Percentiles rank a stretch among this genome's conserved stretches.
These are phyloP conservation scores for Candida caryicola DNA, from an alignment of 805 yeast species.

Conservation along the genomic window DNA sequence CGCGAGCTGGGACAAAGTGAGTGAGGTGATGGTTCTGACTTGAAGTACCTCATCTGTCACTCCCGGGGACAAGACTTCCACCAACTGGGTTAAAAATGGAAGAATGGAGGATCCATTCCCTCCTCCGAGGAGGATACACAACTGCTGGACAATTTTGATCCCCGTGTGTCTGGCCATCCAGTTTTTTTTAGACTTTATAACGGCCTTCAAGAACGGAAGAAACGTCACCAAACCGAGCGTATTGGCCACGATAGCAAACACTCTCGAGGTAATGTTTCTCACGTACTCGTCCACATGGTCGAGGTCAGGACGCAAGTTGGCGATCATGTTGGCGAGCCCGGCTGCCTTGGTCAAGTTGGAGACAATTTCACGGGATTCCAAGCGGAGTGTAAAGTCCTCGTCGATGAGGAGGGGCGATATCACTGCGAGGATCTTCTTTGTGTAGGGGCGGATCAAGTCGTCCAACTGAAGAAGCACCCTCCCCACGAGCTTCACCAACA, in stretches of 20 bases:
- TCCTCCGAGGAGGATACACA: conserved; percentile 65
- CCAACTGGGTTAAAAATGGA: conserved; percentile 67
- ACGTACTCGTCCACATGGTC: conserved; percentile 80
- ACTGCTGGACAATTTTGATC: conserved; percentile 68
- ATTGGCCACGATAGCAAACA: conserved; percentile 80
- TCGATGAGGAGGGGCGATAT: conserved; percentile 78
- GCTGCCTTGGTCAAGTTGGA: conserved; percentile 75
- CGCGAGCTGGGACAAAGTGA: conserved; percentile 71
- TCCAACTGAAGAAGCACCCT: conserved; percentile 66
- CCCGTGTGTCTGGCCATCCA: conserved; percentile 89
- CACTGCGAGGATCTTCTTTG: conserved; percentile 69
- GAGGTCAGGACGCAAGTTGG: conserved; percentile 75
- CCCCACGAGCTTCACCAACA: conserved; percentile 72
- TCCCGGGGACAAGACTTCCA: conserved; percentile 56
- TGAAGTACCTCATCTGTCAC: conserved; percentile 65
- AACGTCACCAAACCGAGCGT: conserved; percentile 70
- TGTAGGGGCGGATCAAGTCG: conserved; percentile 64
- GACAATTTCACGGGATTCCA: conserved; percentile 77
- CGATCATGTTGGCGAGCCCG: conserved; percentile 78
- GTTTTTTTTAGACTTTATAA: conserved; percentile 68
- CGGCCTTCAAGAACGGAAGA: conserved; percentile 80
- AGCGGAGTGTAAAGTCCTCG: conserved; percentile 69
- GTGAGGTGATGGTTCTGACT: conserved; percentile 69
- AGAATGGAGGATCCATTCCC: conserved; percentile 52
- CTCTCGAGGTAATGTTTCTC: conserved; percentile 70